Base-by-base conservation (phyloP, 1,284 basidiomycete species). In the Tilletia indica region DNA sequence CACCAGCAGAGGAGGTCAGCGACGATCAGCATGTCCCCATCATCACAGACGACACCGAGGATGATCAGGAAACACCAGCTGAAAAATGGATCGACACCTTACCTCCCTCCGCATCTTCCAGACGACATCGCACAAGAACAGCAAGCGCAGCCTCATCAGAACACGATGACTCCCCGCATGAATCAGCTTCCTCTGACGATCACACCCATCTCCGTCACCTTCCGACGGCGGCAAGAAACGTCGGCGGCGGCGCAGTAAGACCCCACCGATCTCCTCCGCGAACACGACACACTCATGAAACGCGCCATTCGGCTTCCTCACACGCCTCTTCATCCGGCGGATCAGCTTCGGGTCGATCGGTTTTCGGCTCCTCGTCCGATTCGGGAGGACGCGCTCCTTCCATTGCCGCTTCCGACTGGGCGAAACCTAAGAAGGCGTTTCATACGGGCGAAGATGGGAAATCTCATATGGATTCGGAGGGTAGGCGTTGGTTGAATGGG, bases 401-500 rank as follows among this genome's bases (percentile, higher is more conserved):
- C 25, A 31, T 31, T 31, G 25, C 25, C 25, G n/a, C 58, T 8
- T 31, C 61, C 4, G 61, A 64, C 61, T 64, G 36, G 61, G 61
- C 61, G 19, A 58, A 34, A 14, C 56, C 56, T 12, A 34, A 34
- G 34, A 58, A 58, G 56, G 34, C 56, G 25, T 58, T 58, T 31
- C 56, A 58, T 31, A 58, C 21, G 11, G 12, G 36, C 34, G 38
- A 64, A 36, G 31, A 64, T 34, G 61, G 61, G 14, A 64, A 39
- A 14, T 64, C 61, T 19, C 61, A 64, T 42, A 67, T 48, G 8
- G 66, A 67, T 45, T 64, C 66, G 16, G 66, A 67, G 45, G 45
- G 47, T 21, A 38, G 70, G 42, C 71, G 80, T 49, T 77, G 84
- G 82, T 74, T 81, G 36, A 69, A 84, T 74, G 76, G 81, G 66